Evolutionary conservation across 164 flowering plant genomes (phyloP), one percentile per base, ranked within the genome.

Genomic region (Malania oleifera): DNA sequence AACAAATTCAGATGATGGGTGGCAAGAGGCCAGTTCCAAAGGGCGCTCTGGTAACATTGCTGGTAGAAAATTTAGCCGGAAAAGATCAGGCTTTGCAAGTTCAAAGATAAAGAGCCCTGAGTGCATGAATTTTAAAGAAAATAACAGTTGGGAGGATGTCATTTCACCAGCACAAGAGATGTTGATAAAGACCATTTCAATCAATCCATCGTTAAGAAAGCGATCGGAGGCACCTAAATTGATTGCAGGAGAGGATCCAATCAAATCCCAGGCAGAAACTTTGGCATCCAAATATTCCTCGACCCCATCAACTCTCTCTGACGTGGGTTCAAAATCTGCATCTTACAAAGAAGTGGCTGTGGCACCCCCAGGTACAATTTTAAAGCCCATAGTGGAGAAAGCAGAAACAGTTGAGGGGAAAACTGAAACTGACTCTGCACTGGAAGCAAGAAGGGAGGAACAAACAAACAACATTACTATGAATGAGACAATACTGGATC

Each of bases 321-420:
- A 82, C 5, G 57, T 82, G 65, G 77, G 89, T 62, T 82, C 87
- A 20, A 91, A 79, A 60, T 75, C 95, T 41, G 43, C 82, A 5
- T 86, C 96, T 23, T 91, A 91, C 82, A 91, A 91, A 72, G 87
- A 87, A 74, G 97, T 91, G 26, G 97, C 96, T 40, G 62, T 77
- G 48, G 80, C 97, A 38, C 86, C 96, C 0, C 93, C 93, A 17
- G 96, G 97, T 47, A 80, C 89, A 10, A 76, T 90, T 68, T 61
- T 84, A 54, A 87, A 81, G 71, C 77, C 84, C 37, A 39, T 67
- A 12, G 7, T 70, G 59, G 89, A 76, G 70, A 79, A 72, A 61
- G 67, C 75, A 60, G 81, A 73, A 58, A 48, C 43, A 28, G 63
- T 29, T 31, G 73, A 54, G 54, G 75, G 50, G 40, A 66, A 60